These are phyloP conservation scores for Spizellomyces sp. DNA, from an alignment of 192 early-diverging fungal species.

Conservation along the genomic window DNA sequence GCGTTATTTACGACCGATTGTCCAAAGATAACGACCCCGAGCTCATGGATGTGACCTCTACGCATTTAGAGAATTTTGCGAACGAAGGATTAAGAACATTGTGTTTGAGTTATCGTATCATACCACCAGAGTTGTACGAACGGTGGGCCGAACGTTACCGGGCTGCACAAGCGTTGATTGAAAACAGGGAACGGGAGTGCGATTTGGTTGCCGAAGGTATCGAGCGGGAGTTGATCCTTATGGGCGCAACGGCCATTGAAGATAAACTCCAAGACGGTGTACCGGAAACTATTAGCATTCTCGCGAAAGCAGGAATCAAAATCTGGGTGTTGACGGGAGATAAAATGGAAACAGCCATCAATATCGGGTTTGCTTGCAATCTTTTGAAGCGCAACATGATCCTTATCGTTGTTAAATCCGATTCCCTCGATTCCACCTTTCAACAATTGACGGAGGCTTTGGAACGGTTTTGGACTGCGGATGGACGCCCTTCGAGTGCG, in stretches of 20 bases:
- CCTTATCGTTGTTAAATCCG: slow-evolving; percentile 56
- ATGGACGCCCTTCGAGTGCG: slow-evolving; percentile 29
- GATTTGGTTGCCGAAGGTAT: slow-evolving; percentile 76
- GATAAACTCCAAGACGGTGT: slow-evolving; percentile 96
- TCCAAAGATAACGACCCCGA: slow-evolving; percentile 40
- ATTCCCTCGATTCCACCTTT: slow-evolving; percentile 50
- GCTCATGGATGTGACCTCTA: slow-evolving; percentile 48
- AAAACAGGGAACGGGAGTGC: slow-evolving; percentile 73
- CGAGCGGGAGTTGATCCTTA: slow-evolving; percentile 76
- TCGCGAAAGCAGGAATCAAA: slow-evolving; percentile 87
- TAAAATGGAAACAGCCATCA: slow-evolving; percentile 98
- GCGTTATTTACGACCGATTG: slow-evolving; percentile 88
- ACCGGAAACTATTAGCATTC: slow-evolving; percentile 82
- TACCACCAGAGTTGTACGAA: slow-evolving; percentile 74
- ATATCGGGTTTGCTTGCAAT: slow-evolving; percentile 87
- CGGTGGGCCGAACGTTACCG: slow-evolving; percentile 76
- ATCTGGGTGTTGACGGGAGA: slow-evolving; percentile 99
- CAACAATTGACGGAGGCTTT: slow-evolving; percentile 62
- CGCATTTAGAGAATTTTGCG: slow-evolving; percentile 49
- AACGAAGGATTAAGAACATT: slow-evolving; percentile 85
- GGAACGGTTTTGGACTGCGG: slow-evolving; percentile 53
- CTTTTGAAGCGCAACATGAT: slow-evolving; percentile 50
- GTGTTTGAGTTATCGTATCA: slow-evolving; percentile 75
- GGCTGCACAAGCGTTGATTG: slow-evolving; percentile 68
- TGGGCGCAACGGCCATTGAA: slow-evolving; percentile 96